phyloP scores from a whole-genome alignment of 2,329 filamentous ascomycete genomes.

The Xylaria sp. region DNA sequence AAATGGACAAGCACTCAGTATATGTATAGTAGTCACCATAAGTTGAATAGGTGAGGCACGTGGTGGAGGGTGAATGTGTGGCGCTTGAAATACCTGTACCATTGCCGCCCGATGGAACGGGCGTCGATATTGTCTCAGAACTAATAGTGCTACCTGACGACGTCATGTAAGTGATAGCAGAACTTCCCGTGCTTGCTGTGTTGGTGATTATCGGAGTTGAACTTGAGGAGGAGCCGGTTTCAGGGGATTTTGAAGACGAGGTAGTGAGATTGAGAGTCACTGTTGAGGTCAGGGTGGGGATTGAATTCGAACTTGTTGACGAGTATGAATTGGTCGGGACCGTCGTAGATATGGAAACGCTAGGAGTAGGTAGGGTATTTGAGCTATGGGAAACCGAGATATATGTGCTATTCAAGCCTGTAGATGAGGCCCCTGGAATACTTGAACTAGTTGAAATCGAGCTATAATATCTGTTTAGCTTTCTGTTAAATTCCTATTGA shows the following conservation, averaged over 20 bases:
- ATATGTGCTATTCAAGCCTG: constrained; percentile 19
- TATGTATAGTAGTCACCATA: constrained; percentile 43
- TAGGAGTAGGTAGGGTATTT: neutral
- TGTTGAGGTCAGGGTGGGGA: constrained; percentile 31
- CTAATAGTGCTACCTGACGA: constrained; percentile 19
- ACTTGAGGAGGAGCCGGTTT: constrained; percentile 34
- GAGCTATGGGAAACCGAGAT: constrained; percentile 25
- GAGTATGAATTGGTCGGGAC: constrained; percentile 27
- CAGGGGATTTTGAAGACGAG: constrained; percentile 35
- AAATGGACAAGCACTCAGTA: constrained; percentile 41
- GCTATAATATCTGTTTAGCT: constrained; percentile 18
- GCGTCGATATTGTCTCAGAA: constrained; percentile 26
- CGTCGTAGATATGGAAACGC: constrained; percentile 28
- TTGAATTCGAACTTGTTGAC: constrained; percentile 28
- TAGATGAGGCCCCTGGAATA: constrained; percentile 8
- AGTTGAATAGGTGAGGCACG: constrained; percentile 39
- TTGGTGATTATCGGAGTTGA: constrained; percentile 5
- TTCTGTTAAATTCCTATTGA: neutral
- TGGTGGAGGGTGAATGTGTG: constrained; percentile 35
- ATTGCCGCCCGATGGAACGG: constrained; percentile 15
- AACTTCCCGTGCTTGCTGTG: constrained; percentile 2
- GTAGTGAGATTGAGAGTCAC: constrained; percentile 31
- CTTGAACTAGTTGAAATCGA: constrained; percentile 29
- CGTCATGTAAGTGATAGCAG: constrained; percentile 21
- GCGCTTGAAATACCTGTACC: constrained; percentile 17